Conservation (phyloP, 2,329 filamentous ascomycete species). For the Neurospora sp. region DNA sequence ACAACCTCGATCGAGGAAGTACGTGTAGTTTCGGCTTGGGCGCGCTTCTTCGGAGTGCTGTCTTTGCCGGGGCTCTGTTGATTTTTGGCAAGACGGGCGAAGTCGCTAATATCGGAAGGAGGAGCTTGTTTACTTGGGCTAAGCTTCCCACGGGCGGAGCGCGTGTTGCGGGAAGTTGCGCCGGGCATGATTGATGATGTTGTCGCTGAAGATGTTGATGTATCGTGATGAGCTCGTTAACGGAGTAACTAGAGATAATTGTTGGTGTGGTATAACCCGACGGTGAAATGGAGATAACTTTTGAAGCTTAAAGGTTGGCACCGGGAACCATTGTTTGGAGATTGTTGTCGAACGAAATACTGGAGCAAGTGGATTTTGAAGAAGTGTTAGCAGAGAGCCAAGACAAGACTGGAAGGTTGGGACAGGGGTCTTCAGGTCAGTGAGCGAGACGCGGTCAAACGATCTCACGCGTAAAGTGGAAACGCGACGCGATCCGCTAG, state of each 20-base stretch:
- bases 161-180: conserved; percentile 15
- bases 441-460: not conserved
- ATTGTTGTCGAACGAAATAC: not conserved
- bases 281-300: not conserved
- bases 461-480: conserved; percentile 1
- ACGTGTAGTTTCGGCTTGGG: conserved; percentile 27
- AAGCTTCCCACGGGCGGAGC: conserved; percentile 14
- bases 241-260: not conserved
- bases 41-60: conserved; percentile 15
- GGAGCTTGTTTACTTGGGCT: conserved; percentile 6
- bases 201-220: not conserved
- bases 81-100: conserved; percentile 38
- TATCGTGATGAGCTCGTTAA: not conserved
- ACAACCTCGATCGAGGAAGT: conserved; percentile 20
- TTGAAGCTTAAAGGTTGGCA: not conserved
- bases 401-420: not conserved
- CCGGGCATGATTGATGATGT: conserved; percentile 18
- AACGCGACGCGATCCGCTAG: not conserved
- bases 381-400: not conserved
- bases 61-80: conserved; percentile 20
- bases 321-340: not conserved
- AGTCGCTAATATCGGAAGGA: conserved; percentile 30
- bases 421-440: not conserved
- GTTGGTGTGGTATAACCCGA: not conserved
- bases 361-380: not conserved